Evolutionary conservation across 1,284 basidiomycete species (phyloP).

Genomic region (Moniliophthora roreri): DNA sequence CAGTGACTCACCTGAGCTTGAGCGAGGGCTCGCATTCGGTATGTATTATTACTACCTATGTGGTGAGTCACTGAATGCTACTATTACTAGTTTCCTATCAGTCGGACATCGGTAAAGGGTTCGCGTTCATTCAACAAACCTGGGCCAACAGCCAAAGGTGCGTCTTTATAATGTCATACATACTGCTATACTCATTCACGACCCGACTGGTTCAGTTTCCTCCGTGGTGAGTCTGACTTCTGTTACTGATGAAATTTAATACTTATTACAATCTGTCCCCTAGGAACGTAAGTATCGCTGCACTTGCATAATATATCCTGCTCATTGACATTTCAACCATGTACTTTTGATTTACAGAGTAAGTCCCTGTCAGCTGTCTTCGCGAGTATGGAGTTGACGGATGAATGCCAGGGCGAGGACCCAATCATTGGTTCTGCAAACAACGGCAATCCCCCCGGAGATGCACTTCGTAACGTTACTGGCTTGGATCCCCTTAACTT

Average conservation of each 20-base stretch:
- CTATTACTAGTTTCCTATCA: slow-evolving; percentile 24
- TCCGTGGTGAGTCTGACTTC: not conserved
- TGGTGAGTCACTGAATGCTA: not conserved
- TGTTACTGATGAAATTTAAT: too few relatives aligned
- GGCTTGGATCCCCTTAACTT: slow-evolving; percentile 24
- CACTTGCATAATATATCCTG: too few relatives aligned
- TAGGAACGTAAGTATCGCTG: too few relatives aligned
- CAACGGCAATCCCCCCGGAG: slow-evolving; percentile 1
- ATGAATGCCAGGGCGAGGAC: slow-evolving; percentile 20
- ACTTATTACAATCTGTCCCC: too few relatives aligned
- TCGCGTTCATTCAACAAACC: slow-evolving; percentile 28
- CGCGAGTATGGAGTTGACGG: slow-evolving; percentile 10
- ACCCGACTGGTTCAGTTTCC: not conserved
- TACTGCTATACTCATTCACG: slow-evolving; percentile 9
- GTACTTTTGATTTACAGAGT: not conserved
- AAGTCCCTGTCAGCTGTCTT: not conserved
- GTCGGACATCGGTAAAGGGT: slow-evolving; percentile 24
- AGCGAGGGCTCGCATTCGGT: slow-evolving; percentile 30
- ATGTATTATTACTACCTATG: not conserved
- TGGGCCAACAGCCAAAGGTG: slow-evolving; percentile 28
- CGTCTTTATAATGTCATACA: not conserved
- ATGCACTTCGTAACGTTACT: slow-evolving; percentile 10
- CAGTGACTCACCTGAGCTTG: slow-evolving; percentile 16
- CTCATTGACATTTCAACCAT: too few relatives aligned
- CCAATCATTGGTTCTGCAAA: slow-evolving; percentile 20